Percentiles rank a stretch among this genome's conserved stretches.
These are phyloP conservation scores for Salix purpurea DNA, from an alignment of 345 rosid genomes.

Conservation along the genomic window DNA sequence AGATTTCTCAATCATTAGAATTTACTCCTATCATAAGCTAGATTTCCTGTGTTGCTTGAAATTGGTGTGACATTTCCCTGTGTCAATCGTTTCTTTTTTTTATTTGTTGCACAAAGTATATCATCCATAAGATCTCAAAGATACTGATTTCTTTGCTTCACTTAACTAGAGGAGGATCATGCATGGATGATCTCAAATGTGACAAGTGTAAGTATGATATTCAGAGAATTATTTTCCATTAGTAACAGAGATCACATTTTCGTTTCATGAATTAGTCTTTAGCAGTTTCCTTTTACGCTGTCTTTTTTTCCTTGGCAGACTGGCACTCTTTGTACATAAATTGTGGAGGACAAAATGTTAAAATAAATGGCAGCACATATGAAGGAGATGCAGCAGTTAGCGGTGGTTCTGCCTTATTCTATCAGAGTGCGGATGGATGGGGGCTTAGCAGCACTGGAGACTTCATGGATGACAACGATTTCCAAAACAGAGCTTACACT, in stretches of 20 bases:
- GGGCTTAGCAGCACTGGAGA: conserved; percentile 26
- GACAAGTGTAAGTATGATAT: conserved; percentile 32
- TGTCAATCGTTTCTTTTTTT: not conserved
- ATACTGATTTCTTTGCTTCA: not conserved
- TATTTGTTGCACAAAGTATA: not conserved
- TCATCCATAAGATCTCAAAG: not conserved
- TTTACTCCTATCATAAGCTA: not conserved
- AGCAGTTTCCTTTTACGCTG: not conserved
- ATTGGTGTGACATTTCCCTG: not conserved
- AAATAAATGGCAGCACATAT: conserved; percentile 6
- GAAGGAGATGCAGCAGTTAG: conserved; percentile 14
- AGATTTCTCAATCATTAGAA: not conserved
- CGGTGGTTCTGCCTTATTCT: conserved; percentile 14
- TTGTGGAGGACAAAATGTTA: conserved; percentile 14
- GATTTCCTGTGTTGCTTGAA: not conserved
- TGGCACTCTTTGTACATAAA: conserved; percentile 11
- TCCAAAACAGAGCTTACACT: not conserved
- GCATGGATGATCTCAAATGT: conserved; percentile 37
- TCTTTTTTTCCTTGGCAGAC: not conserved
- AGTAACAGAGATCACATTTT: not conserved
- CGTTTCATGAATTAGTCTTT: not conserved
- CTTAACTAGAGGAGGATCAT: conserved; percentile 27
- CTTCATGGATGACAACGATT: conserved; percentile 14
- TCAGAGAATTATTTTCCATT: not conserved
- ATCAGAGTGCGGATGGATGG: conserved; percentile 8